Evolutionary conservation across 2,329 filamentous ascomycete genomes (phyloP), one percentile per base, ranked within the genome.

Genomic region (Lecanicillium sp.): DNA sequence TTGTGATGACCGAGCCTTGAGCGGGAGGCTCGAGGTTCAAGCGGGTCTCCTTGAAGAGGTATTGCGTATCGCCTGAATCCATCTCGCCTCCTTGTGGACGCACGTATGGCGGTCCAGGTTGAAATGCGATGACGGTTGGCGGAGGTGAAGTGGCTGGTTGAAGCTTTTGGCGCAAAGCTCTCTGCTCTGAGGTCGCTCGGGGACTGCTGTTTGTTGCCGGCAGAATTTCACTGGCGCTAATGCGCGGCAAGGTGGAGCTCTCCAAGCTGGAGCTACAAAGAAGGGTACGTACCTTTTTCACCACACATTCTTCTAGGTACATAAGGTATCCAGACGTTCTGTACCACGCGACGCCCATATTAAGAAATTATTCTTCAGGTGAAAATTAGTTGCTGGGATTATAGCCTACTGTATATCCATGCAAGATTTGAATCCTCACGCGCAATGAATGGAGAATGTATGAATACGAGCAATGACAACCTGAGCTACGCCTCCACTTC

Each of bases 31-130:
- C 85, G 52, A 92, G 74, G 61, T 85, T 86, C 62, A 94, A 69
- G 59, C 85, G 80, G 59, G 84, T 87, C 73, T 94, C 87, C 68
- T 88, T 89, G 71, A 84, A 92, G 63, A 85, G 70, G 63, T 76
- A 81, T 47, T 74, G 72, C 49, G 75, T 71, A 54, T 74, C 72
- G 55, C 68, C 61, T 52, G 70, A 68, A 54, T 73, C 76, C 82
- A 86, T 86, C 57, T 70, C 75, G 68, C 70, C 67, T 71, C 78
- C 82, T 32, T 45, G 45, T 48, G 49, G 50, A 41, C 50, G 52
- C 53, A 54, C 51, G 43, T 43, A 25, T 25, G 7, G 22, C 11
- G 22, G 22, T 25, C 22, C 22, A 25, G 22, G 22, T 25, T 25
- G 22, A 25, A 11, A 25, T 25, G 22, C 22, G 22, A 25, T 11